Percentiles rank a stretch among this genome's conserved stretches.
These are phyloP conservation scores for Miscanthus lutarioriparius DNA, from an alignment of 176 grass and related monocot species.

Conservation along the genomic window DNA sequence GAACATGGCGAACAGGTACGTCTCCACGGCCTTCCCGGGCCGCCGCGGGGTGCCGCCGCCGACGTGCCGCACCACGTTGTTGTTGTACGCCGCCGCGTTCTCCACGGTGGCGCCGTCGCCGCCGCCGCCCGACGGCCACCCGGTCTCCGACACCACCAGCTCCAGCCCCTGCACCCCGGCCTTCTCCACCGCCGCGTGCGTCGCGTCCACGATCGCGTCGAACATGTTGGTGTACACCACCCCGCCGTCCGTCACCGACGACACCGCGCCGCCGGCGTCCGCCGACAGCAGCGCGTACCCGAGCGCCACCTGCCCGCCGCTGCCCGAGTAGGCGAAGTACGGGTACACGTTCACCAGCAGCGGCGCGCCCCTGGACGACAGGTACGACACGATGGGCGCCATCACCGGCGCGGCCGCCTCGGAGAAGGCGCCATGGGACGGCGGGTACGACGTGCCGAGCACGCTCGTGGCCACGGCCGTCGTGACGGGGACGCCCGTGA, in stretches of 20 bases:
- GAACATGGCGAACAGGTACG: slow-evolving; percentile 96
- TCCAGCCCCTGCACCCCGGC: slow-evolving; percentile 47
- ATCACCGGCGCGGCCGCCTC: slow-evolving; percentile 47
- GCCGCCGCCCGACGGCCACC: slow-evolving; percentile 85
- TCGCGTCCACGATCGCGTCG: slow-evolving; percentile 86
- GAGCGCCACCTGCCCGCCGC: slow-evolving; percentile 44
- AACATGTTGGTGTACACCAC: slow-evolving; percentile 89
- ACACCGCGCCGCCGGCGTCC: slow-evolving; percentile 9
- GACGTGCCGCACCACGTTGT: slow-evolving; percentile 69
- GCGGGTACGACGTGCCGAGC: slow-evolving; percentile 65
- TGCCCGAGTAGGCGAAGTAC: slow-evolving; percentile 67
- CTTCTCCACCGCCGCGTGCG: slow-evolving; percentile 85
- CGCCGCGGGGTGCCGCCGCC: slow-evolving; percentile 63
- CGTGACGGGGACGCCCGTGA: slow-evolving; percentile 65
- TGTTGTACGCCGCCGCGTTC: slow-evolving; percentile 84
- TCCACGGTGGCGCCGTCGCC: slow-evolving; percentile 54
- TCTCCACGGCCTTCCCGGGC: slow-evolving; percentile 71
- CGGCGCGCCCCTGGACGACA: slow-evolving; percentile 47
- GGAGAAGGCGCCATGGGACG: slow-evolving; percentile 67
- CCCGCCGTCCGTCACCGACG: slow-evolving; percentile 46
- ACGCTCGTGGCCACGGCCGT: slow-evolving; percentile 61
- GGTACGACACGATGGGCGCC: slow-evolving; percentile 50
- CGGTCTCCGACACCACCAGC: slow-evolving; percentile 91
- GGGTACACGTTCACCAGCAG: slow-evolving; percentile 86
- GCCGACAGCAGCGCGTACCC: slow-evolving; percentile 77